These are phyloP conservation scores for Talaromyces proteolyticus DNA, from an alignment of 495 filamentous ascomycete genomes.

Conservation along the genomic window DNA sequence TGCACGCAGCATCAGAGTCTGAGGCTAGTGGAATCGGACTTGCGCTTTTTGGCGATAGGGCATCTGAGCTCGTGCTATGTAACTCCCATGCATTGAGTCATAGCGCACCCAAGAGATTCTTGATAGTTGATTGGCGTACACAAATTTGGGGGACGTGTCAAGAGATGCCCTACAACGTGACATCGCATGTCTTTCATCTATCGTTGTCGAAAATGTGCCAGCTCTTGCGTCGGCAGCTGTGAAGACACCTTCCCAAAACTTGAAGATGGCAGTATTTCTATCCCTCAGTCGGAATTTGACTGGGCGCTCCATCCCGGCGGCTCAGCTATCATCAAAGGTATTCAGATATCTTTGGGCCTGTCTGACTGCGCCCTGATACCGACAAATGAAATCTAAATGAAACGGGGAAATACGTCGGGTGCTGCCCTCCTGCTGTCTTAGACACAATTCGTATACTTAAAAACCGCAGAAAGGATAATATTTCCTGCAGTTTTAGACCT, in stretches of 20 bases:
- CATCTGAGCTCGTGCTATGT: conserved; percentile 50
- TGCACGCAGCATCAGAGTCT: conserved; percentile 45
- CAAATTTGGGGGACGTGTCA: conserved; percentile 46
- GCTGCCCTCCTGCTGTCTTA: conserved; percentile 58
- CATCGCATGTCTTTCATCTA: conserved; percentile 38
- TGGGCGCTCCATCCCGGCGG: conserved; percentile 68
- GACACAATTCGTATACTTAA: conserved; percentile 50
- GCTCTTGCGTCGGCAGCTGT: conserved; percentile 40
- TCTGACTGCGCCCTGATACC: conserved; percentile 53
- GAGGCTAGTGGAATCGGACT: conserved; percentile 52
- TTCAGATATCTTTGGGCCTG: conserved; percentile 47
- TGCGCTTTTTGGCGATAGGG: conserved; percentile 60
- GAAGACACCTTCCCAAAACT: conserved; percentile 39
- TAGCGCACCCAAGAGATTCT: conserved; percentile 36
- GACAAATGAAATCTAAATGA: conserved; percentile 57
- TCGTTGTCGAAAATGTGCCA: conserved; percentile 52
- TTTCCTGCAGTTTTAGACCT: conserved; percentile 62
- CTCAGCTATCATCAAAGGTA: conserved; percentile 55
- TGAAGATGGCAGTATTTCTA: conserved; percentile 19
- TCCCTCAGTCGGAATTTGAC: conserved; percentile 47
- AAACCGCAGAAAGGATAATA: conserved; percentile 45
- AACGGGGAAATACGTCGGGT: conserved; percentile 56
- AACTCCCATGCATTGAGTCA: conserved; percentile 35
- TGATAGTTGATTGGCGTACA: conserved; percentile 55
- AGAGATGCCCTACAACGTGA: conserved; percentile 55